These are phyloP conservation scores for Fusarium sulawesiense DNA, from an alignment of 2,329 filamentous ascomycete genomes.

Conservation along the genomic window DNA sequence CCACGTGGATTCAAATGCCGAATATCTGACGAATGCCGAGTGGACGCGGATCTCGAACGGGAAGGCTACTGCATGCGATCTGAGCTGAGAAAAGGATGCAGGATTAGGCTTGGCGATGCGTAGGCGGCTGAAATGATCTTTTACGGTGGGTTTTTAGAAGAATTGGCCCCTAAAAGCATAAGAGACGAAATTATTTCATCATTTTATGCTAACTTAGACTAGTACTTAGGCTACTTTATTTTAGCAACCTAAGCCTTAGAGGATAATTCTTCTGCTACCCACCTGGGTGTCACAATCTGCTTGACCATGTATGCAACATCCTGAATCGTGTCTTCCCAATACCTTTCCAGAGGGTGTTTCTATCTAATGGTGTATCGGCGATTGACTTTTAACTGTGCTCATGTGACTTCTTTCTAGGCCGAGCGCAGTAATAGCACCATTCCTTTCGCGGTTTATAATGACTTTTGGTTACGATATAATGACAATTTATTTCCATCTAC, in stretches of 20 bases:
- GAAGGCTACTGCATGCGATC: background rate
- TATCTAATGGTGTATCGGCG: background rate
- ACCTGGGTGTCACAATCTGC: background rate
- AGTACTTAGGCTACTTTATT: too few relatives aligned
- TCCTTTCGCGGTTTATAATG: background rate
- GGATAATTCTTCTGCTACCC: too few relatives aligned
- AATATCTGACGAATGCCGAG: background rate
- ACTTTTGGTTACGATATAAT: background rate
- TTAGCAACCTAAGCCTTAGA: too few relatives aligned
- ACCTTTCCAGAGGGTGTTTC: background rate
- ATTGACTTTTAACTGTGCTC: background rate
- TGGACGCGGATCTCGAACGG: background rate
- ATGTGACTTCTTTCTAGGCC: background rate
- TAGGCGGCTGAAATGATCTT: background rate
- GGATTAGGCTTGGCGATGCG: constrained; percentile 1
- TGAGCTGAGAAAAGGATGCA: background rate
- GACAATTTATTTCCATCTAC: background rate
- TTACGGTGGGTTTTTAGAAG: too few relatives aligned
- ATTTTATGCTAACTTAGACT: too few relatives aligned
- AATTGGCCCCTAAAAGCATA: too few relatives aligned
- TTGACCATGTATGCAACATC: background rate
- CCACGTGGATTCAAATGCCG: background rate
- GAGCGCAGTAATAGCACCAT: background rate
- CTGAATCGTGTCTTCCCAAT: background rate
- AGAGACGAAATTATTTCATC: too few relatives aligned